phyloP scores from a whole-genome alignment of 805 yeast genomes.

The Wickerhamiella brachini region DNA sequence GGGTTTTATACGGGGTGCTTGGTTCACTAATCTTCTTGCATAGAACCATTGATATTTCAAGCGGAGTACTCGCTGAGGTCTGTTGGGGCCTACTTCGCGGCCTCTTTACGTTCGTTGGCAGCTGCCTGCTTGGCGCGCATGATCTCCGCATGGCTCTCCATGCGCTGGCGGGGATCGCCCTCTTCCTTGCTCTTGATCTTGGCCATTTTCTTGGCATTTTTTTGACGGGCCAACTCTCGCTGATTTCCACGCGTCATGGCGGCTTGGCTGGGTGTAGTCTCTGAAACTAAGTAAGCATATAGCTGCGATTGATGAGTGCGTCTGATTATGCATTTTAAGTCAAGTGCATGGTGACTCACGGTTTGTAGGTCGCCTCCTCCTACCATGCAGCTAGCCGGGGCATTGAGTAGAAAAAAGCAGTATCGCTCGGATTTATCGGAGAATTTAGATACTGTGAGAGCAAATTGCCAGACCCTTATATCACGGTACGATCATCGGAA shows the following conservation, averaged over 20 bases:
- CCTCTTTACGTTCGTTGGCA: conserved; percentile 34
- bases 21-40: too few species aligned
- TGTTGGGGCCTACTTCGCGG: conserved; percentile 9
- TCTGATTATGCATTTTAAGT: too few species aligned
- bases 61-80: too few species aligned
- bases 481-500: too few species aligned
- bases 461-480: too few species aligned
- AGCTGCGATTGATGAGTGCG: neutral
- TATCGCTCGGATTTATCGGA: too few species aligned
- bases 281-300: neutral
- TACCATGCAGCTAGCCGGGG: neutral
- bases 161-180: conserved; percentile 77
- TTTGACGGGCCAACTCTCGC: conserved; percentile 84
- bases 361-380: neutral
- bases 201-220: conserved; percentile 62
- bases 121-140: conserved; percentile 79
- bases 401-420: neutral
- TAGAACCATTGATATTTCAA: too few species aligned
- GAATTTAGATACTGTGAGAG: too few species aligned
- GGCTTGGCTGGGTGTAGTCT: neutral
- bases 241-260: conserved; percentile 92
- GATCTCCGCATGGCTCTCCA: conserved; percentile 82
- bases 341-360: neutral
- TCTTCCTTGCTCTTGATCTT: conserved; percentile 52
- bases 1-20: too few species aligned